Base-by-base conservation (phyloP, 371 early-diverging fungal species). In the Mucor saturninus region DNA sequence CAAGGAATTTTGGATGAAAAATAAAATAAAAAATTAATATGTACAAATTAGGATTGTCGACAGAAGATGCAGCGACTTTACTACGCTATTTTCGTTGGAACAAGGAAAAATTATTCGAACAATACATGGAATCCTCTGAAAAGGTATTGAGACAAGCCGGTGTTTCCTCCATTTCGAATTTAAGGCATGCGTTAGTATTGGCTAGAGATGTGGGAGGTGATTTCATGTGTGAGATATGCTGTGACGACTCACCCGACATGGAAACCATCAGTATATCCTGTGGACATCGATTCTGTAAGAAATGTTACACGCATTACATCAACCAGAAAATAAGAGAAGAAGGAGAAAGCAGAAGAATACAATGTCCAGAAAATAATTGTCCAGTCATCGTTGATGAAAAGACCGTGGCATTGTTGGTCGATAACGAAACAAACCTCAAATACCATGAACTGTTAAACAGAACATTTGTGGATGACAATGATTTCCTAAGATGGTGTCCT, bases 221-320 rank as follows among this genome's bases (percentile, higher is more conserved):
- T 2, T 96, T 95, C 72, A 74, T 79, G 64, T 98, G 99, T 79
- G 86, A 85, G 15, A 93, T 98, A 54, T 97, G 98, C 76, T 97
- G 86, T 68, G 85, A 87, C 38, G 89, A 87, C 63, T 83, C 79
- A 9, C 67, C 70, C 10, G 76, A 85, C 4, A 72, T 90, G 62
- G 64, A 83, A 56, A 88, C 89, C 0, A 74, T 94, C 13, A 86
- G 89, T 21, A 73, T 95, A 40, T 72, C 83, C 29, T 98, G 99
- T 76, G 86, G 86, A 1, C 97, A 98, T 69, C 73, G 92, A 5
- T 97, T 92, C 76, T 98, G 98, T 71, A 75, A 69, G 39, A 77
- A 83, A 40, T 98, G 98, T 77, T 97, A 96, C 74, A 76, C 77
- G 45, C 88, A 87, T 42, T 97, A 97, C 61, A 70, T 97, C 32